phyloP scores from a whole-genome alignment of 2,329 filamentous ascomycete species.

The Drechmeria coniospora region DNA sequence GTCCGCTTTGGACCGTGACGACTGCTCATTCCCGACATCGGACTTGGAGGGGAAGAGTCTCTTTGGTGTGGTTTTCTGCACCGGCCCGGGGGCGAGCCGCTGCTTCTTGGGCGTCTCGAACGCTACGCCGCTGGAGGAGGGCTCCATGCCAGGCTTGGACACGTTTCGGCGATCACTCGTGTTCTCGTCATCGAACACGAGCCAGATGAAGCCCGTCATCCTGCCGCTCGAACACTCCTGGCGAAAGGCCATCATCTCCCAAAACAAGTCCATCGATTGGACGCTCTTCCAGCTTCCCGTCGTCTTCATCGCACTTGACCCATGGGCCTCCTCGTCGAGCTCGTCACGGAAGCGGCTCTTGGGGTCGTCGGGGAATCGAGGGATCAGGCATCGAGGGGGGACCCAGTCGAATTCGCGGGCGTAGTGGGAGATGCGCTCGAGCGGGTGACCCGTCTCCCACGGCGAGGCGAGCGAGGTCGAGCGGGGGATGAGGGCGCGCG shows the following conservation, averaged over 20 bases:
- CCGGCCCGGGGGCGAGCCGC: slow-evolving; percentile 7
- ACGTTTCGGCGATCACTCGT: slow-evolving; percentile 3
- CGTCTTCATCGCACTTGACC: slow-evolving; percentile 35
- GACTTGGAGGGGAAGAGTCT: slow-evolving; percentile 15
- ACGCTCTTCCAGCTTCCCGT: slow-evolving; percentile 70
- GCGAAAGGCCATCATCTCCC: slow-evolving; percentile 95
- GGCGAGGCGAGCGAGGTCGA: slow-evolving; percentile 26
- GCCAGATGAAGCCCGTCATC: slow-evolving; percentile 88
- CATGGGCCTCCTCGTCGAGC: slow-evolving; percentile 66
- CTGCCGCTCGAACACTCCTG: slow-evolving; percentile 91
- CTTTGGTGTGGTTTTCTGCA: slow-evolving; percentile 17
- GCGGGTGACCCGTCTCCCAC: slow-evolving; percentile 58
- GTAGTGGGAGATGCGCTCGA: slow-evolving; percentile 50
- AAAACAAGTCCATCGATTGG: slow-evolving; percentile 76
- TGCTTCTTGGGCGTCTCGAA: slow-evolving; percentile 20
- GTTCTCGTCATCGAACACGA: slow-evolving; percentile 55
- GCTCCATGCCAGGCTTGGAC: not conserved
- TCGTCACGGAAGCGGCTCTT: slow-evolving; percentile 83
- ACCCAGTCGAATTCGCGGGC: slow-evolving; percentile 41
- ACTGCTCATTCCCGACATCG: not conserved
- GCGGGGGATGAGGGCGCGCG: slow-evolving; percentile 60
- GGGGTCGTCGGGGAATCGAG: slow-evolving; percentile 86
- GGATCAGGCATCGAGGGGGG: slow-evolving; percentile 71
- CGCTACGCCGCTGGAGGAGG: slow-evolving; percentile 11
- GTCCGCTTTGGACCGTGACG: no score